Percentiles rank a stretch among this genome's conserved stretches.
Evolutionary conservation across 2,329 filamentous ascomycete genomes (phyloP).

Genomic region (Monosporascus sp.): DNA sequence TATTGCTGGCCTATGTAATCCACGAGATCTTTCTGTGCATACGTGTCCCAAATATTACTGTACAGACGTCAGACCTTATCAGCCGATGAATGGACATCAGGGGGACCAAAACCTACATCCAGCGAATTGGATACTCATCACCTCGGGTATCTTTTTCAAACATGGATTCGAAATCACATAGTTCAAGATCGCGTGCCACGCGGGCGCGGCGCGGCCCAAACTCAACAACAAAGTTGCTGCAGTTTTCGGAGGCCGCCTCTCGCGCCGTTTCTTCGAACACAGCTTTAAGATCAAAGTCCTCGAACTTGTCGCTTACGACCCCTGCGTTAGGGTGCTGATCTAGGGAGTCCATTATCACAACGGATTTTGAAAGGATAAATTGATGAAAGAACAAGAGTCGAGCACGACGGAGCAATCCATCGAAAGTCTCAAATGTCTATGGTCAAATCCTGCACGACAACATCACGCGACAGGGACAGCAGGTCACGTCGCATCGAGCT

Average conservation of each 20-base stretch:
- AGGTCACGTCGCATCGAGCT: neutral
- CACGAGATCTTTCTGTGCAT: conserved; percentile 51
- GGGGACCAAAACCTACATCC: conserved; percentile 52
- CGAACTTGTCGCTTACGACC: conserved; percentile 27
- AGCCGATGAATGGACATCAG: neutral
- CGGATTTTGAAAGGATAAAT: neutral
- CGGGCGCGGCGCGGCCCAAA: conserved; percentile 52
- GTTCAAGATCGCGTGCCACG: conserved; percentile 49
- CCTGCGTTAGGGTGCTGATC: neutral
- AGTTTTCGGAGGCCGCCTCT: conserved; percentile 33
- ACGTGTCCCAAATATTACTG: conserved; percentile 67
- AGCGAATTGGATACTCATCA: conserved; percentile 50
- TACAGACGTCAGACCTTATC: neutral
- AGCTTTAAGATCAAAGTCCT: conserved; percentile 45
- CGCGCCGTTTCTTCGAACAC: conserved; percentile 40
- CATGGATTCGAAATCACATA: conserved; percentile 34
- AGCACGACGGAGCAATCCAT: neutral
- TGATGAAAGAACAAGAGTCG: neutral
- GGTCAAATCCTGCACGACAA: neutral
- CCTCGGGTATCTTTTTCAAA: conserved; percentile 27
- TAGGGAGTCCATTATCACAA: conserved; percentile 3
- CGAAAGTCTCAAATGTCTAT: neutral
- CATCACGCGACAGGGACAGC: no score
- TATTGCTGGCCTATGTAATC: conserved; percentile 54
- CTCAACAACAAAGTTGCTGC: conserved; percentile 59